A percentile compares a stretch with the other conserved stretches of the same genome.
These are phyloP conservation scores for Sungouiella thailandica DNA, from an alignment of 805 yeast species.

Conservation along the genomic window DNA sequence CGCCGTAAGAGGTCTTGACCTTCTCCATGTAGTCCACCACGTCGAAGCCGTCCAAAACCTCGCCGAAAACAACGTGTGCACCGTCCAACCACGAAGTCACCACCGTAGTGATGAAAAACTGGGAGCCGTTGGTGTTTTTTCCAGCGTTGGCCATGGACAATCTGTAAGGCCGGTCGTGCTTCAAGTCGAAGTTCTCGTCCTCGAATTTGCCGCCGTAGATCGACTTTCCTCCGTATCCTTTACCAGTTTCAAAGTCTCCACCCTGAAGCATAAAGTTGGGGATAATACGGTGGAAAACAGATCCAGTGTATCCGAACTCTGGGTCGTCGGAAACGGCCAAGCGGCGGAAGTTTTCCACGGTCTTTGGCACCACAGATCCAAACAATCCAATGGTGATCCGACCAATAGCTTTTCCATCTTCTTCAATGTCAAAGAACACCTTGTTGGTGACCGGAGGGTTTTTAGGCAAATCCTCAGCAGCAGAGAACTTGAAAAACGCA, in stretches of 20 bases:
- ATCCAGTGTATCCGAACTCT: constrained; percentile 54
- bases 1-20: constrained; percentile 64
- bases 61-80: constrained; percentile 94
- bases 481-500: constrained; percentile 8
- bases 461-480: constrained; percentile 20
- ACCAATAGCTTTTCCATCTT: constrained; percentile 75
- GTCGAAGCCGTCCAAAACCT: constrained; percentile 85
- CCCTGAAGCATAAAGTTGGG: constrained; percentile 79
- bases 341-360: constrained; percentile 83
- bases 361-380: constrained; percentile 82
- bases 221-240: constrained; percentile 78
- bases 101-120: constrained; percentile 92
- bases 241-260: constrained; percentile 73
- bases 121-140: constrained; percentile 80
- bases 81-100: constrained; percentile 90
- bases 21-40: constrained; percentile 70
- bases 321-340: constrained; percentile 61
- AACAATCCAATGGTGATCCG: constrained; percentile 82
- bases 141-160: constrained; percentile 82
- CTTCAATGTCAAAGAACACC: constrained; percentile 81
- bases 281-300: constrained; percentile 71
- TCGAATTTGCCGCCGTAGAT: constrained; percentile 68
- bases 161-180: constrained; percentile 65
- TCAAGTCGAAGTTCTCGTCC: constrained; percentile 73
- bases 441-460: constrained; percentile 63